Base-by-base conservation (phyloP, 2,329 filamentous ascomycete genomes). In the Penicillium sumatraense region DNA sequence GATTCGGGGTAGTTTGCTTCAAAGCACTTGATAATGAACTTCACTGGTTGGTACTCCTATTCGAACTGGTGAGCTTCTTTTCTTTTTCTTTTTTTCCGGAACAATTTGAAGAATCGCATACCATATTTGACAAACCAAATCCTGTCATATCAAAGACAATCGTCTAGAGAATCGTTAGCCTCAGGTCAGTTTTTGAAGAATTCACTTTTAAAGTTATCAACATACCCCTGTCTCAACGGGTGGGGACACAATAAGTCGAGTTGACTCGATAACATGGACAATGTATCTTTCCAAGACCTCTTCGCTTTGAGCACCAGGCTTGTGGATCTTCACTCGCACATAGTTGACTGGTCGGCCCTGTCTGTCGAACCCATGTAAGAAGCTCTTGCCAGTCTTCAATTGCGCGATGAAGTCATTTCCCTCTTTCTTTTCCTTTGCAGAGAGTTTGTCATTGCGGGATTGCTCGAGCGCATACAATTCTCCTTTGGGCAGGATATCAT, bases 21-120 rank as follows among this genome's bases (percentile, higher is more conserved):
- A 70, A 98, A 98, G 74, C 92, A 96, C 75, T 96, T 95, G 74
- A 98, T 96, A 86, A 98, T 96, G 77, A 98, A 98, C 69, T 96
- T 98, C 55, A 97, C 90, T 1, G 93, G 93, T 0, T 89, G 85
- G 73, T 97, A 97, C 73, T 98, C 93, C 86, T 88, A 49, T 20
- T 11, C 1, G 21, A 9, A 11, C 2, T 8, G 21, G 29, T 57
- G n/a, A 55, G 36, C 27, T 9, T 23, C 26, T 16, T 18, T 26
- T 18, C 11, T 48, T 3, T 3, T 40, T 8, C 7, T 5, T 18
- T 26, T 23, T 13, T 21, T 33, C 8, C 5, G 11, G 1, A 5
- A 2, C 8, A 10, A 64, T n/a, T n/a, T n/a, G n/a, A n/a, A n/a
- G n/a, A n/a, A n/a, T n/a, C n/a, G n/a, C 77, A 68, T 75, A 87